phyloP scores from a whole-genome alignment of 345 rosid genomes.

The Populus euphratica region DNA sequence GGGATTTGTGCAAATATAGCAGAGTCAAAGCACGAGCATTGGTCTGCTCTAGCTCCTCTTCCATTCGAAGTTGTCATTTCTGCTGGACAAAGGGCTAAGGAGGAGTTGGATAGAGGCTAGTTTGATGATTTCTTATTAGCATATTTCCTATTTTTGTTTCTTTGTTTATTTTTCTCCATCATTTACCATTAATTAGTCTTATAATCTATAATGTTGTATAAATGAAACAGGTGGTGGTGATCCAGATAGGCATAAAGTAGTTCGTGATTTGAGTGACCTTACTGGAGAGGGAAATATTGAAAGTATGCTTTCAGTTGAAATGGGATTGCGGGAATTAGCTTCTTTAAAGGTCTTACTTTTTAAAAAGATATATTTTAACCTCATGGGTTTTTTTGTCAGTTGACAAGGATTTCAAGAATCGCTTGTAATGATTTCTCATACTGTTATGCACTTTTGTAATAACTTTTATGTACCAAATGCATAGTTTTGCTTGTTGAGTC shows the following conservation, averaged over 20 bases:
- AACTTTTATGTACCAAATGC: neutral
- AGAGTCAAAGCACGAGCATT: slow-evolving; percentile 64
- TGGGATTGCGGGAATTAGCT: slow-evolving; percentile 91
- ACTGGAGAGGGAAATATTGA: slow-evolving; percentile 98
- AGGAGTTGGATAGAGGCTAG: slow-evolving; percentile 68
- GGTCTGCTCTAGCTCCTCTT: slow-evolving; percentile 97
- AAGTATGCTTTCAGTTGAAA: slow-evolving; percentile 96
- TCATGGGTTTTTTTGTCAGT: neutral
- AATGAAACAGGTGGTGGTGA: slow-evolving; percentile 48
- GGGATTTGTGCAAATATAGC: slow-evolving; percentile 93
- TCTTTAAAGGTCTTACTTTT: slow-evolving; percentile 65
- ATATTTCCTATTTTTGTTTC: neutral
- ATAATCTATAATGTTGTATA: slow-evolving; percentile 8
- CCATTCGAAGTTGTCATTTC: slow-evolving; percentile 93
- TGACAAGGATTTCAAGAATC: neutral
- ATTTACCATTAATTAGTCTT: neutral
- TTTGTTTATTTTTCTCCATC: neutral
- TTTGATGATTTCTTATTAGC: slow-evolving; percentile 13
- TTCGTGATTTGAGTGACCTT: slow-evolving; percentile 65
- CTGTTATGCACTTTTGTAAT: neutral
- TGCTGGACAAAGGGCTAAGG: slow-evolving; percentile 95
- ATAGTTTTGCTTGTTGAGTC: neutral
- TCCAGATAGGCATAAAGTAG: slow-evolving; percentile 49
- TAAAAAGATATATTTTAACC: neutral
- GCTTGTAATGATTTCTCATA: neutral